phyloP scores from a whole-genome alignment of 2,329 filamentous ascomycete species.

The Plenodomus lindquistii region DNA sequence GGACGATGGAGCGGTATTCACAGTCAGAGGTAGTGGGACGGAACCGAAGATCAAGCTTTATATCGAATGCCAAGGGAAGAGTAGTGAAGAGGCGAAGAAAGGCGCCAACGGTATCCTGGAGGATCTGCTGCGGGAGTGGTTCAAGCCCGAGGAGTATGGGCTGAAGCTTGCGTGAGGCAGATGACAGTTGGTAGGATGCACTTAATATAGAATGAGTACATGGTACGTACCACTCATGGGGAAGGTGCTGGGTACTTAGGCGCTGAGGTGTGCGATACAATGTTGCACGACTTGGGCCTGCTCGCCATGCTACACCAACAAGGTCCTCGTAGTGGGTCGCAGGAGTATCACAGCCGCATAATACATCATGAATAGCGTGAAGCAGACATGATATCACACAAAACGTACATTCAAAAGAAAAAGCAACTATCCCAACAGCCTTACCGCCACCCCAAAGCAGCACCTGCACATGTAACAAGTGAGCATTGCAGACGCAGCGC shows the following conservation, averaged over 20 bases:
- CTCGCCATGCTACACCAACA: conserved; percentile 2
- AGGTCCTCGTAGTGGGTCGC: not conserved
- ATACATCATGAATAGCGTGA: conserved; percentile 2
- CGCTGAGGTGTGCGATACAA: conserved; percentile 3
- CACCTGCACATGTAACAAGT: conserved; percentile 6
- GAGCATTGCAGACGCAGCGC: conserved; percentile 11
- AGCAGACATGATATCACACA: not conserved
- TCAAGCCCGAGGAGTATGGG: conserved; percentile 46
- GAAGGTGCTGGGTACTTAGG: conserved; percentile 1
- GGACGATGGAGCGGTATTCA: conserved; percentile 60
- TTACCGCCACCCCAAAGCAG: conserved; percentile 3
- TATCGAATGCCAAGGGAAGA: conserved; percentile 53
- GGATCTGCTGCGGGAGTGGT: conserved; percentile 56
- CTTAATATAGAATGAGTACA: not conserved
- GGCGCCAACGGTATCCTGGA: conserved; percentile 52
- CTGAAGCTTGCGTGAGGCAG: conserved; percentile 35
- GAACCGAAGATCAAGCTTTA: conserved; percentile 70
- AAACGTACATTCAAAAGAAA: not conserved
- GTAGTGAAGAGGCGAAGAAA: conserved; percentile 47
- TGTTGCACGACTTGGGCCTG: conserved; percentile 4
- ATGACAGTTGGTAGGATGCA: not conserved
- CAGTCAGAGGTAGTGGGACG: conserved; percentile 64
- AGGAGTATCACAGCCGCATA: too few relatives aligned
- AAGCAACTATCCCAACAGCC: not conserved
- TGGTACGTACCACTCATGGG: not conserved